Evolutionary conservation across 371 early-diverging fungal genomes (phyloP), one percentile per base, ranked within the genome.

Genomic region (Mortierella polycephala): DNA sequence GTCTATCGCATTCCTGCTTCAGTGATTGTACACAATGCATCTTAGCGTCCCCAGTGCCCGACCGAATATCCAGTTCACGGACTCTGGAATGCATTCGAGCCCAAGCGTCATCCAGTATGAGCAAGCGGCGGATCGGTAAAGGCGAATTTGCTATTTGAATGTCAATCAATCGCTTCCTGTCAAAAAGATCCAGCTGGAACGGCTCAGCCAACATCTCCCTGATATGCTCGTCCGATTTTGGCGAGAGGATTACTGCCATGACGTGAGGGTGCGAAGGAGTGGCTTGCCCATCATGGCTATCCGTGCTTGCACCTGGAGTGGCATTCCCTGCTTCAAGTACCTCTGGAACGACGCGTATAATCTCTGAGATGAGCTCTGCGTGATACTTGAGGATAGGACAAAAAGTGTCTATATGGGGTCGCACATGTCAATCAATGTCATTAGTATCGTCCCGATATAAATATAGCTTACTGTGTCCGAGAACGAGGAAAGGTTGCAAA

Each of bases 341-440:
- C 11, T n/a, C 39, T 54, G 75, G 70, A 11, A 75, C 20, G 1
- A 65, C 66, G 18, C 69, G 66, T n/a, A 62, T 21, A 18, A 75
- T 64, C 47, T 75, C 75, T 6, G 75, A 61, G 47, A 75, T 37
- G 10, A 75, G 62, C 49, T 75, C 69, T 11, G 75, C 53, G 41
- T 75, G 75, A 40, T 65, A 70, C 39, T 62, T 75, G 10, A 75
- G 67, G 30, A 75, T 69, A 5, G 75, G 75, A 16, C 70, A 75
- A 13, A 75, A 44, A 14, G 23, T 65, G 12, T 75, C 75, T 75
- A 57, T 21, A 47, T 0, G 47, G 47, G 12, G 10, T 47, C 11
- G 47, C 47, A 5, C n/a, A 30, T 30, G 30, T 30, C 30, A 30
- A 30, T 30, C 30, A 30, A 30, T 30, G 30, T 30, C 30, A 30